A percentile compares a stretch with the other conserved stretches of the same genome.
phyloP scores from a whole-genome alignment of 305 asterid species.

The Solanum hybrid region DNA sequence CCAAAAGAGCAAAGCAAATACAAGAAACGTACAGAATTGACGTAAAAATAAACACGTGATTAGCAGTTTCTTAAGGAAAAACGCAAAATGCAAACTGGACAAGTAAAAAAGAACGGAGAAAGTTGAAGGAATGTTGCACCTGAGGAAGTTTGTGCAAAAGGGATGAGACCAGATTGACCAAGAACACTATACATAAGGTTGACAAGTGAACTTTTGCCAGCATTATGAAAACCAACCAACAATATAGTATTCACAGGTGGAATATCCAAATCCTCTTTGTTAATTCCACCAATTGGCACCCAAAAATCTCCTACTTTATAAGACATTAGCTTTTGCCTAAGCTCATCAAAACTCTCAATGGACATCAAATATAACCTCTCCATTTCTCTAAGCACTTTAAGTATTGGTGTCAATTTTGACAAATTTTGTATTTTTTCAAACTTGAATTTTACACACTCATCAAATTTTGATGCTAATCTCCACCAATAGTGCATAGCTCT shows the following conservation, averaged over 20 bases:
- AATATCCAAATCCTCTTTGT: slow-evolving; percentile 16
- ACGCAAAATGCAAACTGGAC: background rate
- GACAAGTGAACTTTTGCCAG: slow-evolving; percentile 28
- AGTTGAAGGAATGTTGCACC: slow-evolving; percentile 2
- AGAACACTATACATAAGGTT: slow-evolving; percentile 23
- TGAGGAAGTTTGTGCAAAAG: slow-evolving; percentile 22
- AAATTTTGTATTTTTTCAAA: slow-evolving; percentile 6
- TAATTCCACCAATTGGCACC: slow-evolving; percentile 20
- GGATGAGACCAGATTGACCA: slow-evolving; percentile 21
- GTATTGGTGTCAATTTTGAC: slow-evolving; percentile 7
- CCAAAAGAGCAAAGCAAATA: background rate
- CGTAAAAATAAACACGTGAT: background rate
- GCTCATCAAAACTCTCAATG: slow-evolving; percentile 10
- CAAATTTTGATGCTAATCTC: slow-evolving; percentile 15
- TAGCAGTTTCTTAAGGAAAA: too few species aligned
- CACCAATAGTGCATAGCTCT: slow-evolving; percentile 14
- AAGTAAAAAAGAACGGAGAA: too few species aligned
- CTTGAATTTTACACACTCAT: slow-evolving; percentile 9
- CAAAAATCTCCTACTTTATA: slow-evolving; percentile 16
- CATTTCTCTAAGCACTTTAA: slow-evolving; percentile 19
- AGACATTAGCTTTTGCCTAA: slow-evolving; percentile 14
- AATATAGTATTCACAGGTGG: slow-evolving; percentile 17
- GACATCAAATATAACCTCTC: slow-evolving; percentile 17
- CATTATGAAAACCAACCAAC: slow-evolving; percentile 21
- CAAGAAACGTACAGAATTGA: background rate